These are phyloP conservation scores for Phyllosticta paracitricarpa DNA, from an alignment of 2,329 filamentous ascomycete genomes.

Conservation along the genomic window DNA sequence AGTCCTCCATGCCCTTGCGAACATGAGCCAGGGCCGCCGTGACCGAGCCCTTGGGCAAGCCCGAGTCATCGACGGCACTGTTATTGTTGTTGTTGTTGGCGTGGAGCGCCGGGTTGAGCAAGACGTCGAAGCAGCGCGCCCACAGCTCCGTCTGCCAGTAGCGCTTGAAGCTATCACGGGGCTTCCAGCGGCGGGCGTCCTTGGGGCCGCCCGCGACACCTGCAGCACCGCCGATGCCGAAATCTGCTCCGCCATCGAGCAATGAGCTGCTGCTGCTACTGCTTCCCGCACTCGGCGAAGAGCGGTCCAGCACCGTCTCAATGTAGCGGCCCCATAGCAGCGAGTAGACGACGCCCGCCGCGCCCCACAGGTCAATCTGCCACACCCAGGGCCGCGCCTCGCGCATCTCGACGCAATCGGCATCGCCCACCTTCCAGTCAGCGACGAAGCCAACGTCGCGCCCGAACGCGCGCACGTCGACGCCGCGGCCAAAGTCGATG, in stretches of 20 bases:
- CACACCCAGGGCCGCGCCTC: slow-evolving; percentile 93
- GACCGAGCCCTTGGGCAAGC: neutral
- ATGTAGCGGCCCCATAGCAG: slow-evolving; percentile 94
- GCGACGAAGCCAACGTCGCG: slow-evolving; percentile 78
- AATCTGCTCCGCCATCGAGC: slow-evolving; percentile 46
- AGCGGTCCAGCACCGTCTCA: slow-evolving; percentile 51
- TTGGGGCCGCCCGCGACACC: slow-evolving; percentile 46
- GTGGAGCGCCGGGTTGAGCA: slow-evolving; percentile 70
- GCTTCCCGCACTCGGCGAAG: no score
- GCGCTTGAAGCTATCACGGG: slow-evolving; percentile 75
- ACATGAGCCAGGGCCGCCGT: slow-evolving; percentile 32
- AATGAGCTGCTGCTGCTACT: slow-evolving; percentile 21
- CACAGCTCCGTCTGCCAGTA: slow-evolving; percentile 97
- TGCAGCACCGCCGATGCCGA: slow-evolving; percentile 31
- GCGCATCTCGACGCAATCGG: slow-evolving; percentile 92
- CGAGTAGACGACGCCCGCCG: slow-evolving; percentile 78
- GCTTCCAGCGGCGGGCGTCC: slow-evolving; percentile 52
- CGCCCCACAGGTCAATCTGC: slow-evolving; percentile 91
- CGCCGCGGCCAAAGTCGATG: slow-evolving; percentile 90
- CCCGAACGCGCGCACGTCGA: slow-evolving; percentile 82
- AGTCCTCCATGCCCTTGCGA: slow-evolving; percentile 72
- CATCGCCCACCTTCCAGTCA: slow-evolving; percentile 81
- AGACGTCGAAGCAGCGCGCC: slow-evolving; percentile 68
- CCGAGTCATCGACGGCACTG: no score
- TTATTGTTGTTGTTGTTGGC: neutral